These are phyloP conservation scores for Hortiboletus campestris DNA, from an alignment of 768 basidiomycete species.

Conservation along the genomic window DNA sequence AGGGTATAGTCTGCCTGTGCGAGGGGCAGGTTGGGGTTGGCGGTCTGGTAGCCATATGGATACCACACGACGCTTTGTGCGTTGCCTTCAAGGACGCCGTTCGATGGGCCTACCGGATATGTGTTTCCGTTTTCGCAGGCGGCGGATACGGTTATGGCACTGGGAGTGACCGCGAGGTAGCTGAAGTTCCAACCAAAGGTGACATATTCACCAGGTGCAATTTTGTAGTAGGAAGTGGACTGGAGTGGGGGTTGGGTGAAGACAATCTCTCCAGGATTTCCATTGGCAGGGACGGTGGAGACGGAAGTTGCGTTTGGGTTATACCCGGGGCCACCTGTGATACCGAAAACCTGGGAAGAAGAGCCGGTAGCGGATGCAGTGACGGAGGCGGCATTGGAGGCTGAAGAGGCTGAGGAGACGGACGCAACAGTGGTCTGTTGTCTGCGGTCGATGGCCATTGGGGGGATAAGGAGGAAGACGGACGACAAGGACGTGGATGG, in stretches of 20 bases:
- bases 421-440: conserved; percentile 20
- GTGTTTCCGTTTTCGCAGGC: conserved; percentile 68
- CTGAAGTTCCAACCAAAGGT: conserved; percentile 78
- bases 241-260: conserved; percentile 60
- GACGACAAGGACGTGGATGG: neutral
- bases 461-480: neutral
- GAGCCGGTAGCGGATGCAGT: neutral
- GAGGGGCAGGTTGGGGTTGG: conserved; percentile 52
- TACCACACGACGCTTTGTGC: conserved; percentile 58
- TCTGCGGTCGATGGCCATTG: conserved; percentile 22
- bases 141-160: conserved; percentile 59
- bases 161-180: conserved; percentile 50
- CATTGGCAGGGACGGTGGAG: conserved; percentile 36
- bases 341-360: conserved; percentile 10
- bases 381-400: neutral
- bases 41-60: conserved; percentile 52
- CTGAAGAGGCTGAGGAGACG: neutral
- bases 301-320: conserved; percentile 20
- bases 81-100: conserved; percentile 51
- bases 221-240: conserved; percentile 65
- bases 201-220: conserved; percentile 51
- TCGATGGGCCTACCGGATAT: conserved; percentile 60
- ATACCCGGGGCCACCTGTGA: conserved; percentile 28
- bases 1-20: conserved; percentile 61
- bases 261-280: conserved; percentile 43